Percentiles rank a stretch among this genome's conserved stretches.
phyloP scores from a whole-genome alignment of 352 stramenopile species.

The Blastocystis hominis region DNA sequence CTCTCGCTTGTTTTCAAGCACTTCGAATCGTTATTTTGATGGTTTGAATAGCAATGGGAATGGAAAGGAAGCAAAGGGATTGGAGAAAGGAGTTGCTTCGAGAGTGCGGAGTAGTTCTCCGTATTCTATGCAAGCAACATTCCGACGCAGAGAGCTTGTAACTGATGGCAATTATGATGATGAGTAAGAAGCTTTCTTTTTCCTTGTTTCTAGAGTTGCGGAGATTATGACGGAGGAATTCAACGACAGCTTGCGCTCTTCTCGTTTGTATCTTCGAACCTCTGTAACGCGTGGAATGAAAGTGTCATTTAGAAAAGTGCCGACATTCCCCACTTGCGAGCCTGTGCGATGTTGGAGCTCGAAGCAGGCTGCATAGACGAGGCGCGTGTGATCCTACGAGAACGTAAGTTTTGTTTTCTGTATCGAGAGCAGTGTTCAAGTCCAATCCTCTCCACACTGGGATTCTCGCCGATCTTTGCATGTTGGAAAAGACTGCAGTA shows the following conservation, averaged over 20 bases:
- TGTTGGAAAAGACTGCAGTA: background rate
- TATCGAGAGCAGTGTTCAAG: background rate
- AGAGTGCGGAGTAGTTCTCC: no score
- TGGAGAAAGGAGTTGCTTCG: background rate
- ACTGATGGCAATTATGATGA: background rate
- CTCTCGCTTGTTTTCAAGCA: background rate
- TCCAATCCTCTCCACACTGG: background rate
- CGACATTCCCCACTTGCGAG: background rate
- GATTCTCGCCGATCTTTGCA: background rate
- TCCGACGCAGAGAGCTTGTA: no score
- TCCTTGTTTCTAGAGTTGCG: background rate
- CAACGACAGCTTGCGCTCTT: background rate
- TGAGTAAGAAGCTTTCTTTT: background rate
- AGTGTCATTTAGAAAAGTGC: background rate
- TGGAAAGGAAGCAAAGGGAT: no score
- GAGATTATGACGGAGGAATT: background rate
- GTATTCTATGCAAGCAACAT: no score
- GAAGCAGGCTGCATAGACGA: background rate
- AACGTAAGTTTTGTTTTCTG: background rate
- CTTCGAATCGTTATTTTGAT: no score
- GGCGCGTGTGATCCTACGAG: background rate
- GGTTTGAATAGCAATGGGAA: no score
- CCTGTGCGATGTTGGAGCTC: background rate
- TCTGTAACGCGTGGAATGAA: background rate
- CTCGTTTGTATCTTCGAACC: background rate